Evolutionary conservation across 2,329 filamentous ascomycete species (phyloP), one percentile per base, ranked within the genome.

Genomic region (Trichoderma arundinaceum): DNA sequence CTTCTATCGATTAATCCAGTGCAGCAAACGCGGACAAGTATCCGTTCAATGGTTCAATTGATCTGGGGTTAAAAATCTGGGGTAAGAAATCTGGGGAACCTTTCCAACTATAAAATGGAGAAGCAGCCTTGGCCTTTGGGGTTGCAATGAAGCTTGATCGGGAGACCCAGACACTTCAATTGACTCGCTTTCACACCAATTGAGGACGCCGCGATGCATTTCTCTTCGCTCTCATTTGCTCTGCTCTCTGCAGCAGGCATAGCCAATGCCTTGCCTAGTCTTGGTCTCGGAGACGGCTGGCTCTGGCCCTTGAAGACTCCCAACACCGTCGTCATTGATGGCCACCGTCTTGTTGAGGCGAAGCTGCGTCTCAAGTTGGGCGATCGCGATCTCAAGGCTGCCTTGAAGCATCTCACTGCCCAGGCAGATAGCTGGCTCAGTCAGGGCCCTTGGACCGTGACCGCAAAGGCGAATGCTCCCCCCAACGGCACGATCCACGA

Each of bases 361-460:
- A 66, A 66, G 32, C 22, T 32, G 33, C 41, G 41, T 7, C 65
- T 66, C 32, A 12, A 33, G 3, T 10, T 33, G 4, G 59, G 59
- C 9, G 59, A 66, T 19, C 15, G 19, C n/a, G 44, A 15, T 4
- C 52, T 66, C 5, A 54, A 58, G 35, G 19, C 32, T 4, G 65
- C 52, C 6, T 3, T 71, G 17, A 53, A 62, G 6, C 54, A 66
- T 17, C 66, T 72, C n/a, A 68, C 66, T 1, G 65, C 64, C 38
- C 68, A 69, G 44, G 68, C 68, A 2, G 67, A 69, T 44, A 35
- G n/a, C 9, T 74, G 72, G 71, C 67, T 74, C 7, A 35, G 44
- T 9, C 56, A 72, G n/a, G 72, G 72, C 1, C 73, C 73, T 2
- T 74, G 69, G 71, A 70, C 72, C 3, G 73, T 74, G 22, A 68